Conservation (phyloP, 352 stramenopile genomes). For the Pythium phragmiticola region DNA sequence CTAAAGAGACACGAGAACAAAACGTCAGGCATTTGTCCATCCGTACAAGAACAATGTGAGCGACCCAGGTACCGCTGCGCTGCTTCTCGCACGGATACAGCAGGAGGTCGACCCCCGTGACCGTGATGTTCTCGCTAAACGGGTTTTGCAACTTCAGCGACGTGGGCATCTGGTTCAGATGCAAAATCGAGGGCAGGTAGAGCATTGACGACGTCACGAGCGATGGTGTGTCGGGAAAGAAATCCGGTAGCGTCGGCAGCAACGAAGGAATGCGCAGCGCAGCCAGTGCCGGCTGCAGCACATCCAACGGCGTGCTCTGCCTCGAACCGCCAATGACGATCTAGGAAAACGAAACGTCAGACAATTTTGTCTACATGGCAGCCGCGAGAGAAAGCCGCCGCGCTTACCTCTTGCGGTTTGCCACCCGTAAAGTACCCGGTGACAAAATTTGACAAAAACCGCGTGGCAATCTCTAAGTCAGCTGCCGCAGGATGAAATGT, state of each 20-base stretch:
- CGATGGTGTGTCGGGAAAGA: slow-evolving; percentile 69
- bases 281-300: slow-evolving; percentile 62
- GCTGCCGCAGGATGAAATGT: slow-evolving; percentile 41
- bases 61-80: slow-evolving; percentile 36
- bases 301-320: slow-evolving; percentile 52
- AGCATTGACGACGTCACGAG: slow-evolving; percentile 76
- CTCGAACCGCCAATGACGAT: slow-evolving; percentile 63
- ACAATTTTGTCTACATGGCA: neutral
- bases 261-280: slow-evolving; percentile 52
- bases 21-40: neutral
- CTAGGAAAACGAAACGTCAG: slow-evolving; percentile 25
- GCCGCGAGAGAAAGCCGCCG: too few species aligned
- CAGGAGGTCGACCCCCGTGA: slow-evolving; percentile 61
- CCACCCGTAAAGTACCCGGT: slow-evolving; percentile 76
- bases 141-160: slow-evolving; percentile 75
- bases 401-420: slow-evolving; percentile 54
- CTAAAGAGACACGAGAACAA: slow-evolving; percentile 9
- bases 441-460: slow-evolving; percentile 86
- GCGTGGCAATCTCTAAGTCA: slow-evolving; percentile 36
- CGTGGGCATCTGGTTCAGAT: slow-evolving; percentile 67
- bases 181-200: slow-evolving; percentile 71
- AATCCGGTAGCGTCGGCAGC: slow-evolving; percentile 52
- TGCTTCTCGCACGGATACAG: slow-evolving; percentile 79
- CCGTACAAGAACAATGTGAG: neutral
- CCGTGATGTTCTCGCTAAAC: slow-evolving; percentile 77